A percentile compares a stretch with the other conserved stretches of the same genome.
These are phyloP conservation scores for Xenoacremonium recifei DNA, from an alignment of 2,329 filamentous ascomycete species.

Conservation along the genomic window DNA sequence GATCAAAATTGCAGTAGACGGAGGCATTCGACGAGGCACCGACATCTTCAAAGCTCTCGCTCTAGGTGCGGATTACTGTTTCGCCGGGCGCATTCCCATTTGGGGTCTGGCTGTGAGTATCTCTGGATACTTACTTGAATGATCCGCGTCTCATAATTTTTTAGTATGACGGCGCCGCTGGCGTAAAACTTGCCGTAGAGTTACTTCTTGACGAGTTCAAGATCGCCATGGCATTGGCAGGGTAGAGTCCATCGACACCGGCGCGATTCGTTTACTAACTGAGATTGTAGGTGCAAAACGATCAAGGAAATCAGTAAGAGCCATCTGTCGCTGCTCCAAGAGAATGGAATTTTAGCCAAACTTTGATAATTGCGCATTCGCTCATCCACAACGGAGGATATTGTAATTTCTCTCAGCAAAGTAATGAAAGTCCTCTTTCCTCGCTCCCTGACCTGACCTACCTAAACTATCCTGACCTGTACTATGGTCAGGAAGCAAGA, in stretches of 20 bases:
- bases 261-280: neutral
- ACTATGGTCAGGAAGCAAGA: no score
- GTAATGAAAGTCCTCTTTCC: no score
- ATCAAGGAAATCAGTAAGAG: conserved; percentile 11
- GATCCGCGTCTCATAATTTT: neutral
- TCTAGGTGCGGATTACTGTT: conserved; percentile 23
- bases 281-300: conserved; percentile 23
- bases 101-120: neutral
- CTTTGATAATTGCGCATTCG: no score
- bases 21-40: conserved; percentile 32
- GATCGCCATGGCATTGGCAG: neutral
- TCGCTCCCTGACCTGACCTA: no score
- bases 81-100: neutral
- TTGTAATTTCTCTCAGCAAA: no score
- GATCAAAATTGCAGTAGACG: conserved; percentile 29
- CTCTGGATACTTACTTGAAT: neutral
- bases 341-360: conserved; percentile 15
- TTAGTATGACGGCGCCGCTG: neutral
- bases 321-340: conserved; percentile 9
- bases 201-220: neutral
- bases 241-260: no score
- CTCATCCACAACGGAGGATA: no score
- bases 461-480: no score
- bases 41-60: conserved; percentile 33
- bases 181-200: neutral